Base-by-base conservation (phyloP, 108 stramenopile species). In the Skeletonema potamos region DNA sequence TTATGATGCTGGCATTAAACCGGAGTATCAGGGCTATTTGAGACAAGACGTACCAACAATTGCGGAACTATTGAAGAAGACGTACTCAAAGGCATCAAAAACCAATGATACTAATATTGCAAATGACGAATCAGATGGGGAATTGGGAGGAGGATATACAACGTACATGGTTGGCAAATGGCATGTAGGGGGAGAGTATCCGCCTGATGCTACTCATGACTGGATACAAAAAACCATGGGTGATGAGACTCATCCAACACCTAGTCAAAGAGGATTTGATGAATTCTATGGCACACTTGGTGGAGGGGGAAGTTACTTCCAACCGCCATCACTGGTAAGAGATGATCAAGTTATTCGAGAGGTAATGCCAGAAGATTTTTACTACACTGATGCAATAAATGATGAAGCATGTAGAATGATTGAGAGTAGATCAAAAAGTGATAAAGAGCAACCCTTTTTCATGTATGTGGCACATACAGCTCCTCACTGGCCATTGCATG, bases 401-500 rank as follows among this genome's bases (percentile, higher is more conserved):
- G 81, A 82, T 20, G 81, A 82, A 57, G 81, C 81, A 15, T 77
- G 81, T 54, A 26, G 44, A 55, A 68, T 82, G 39, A 82, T 78
- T 24, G 58, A 77, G 36, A 60, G 56, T 29, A 33, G 28, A 20
- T 57, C 48, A 17, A 54, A 55, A 44, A 43, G 54, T 30, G 32
- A 36, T 10, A 58, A 51, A 1, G 66, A 57, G 13, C 57, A 29
- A 32, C 81, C 81, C 11, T 82, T 82, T 76, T 82, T 82, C 41
- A n/a, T 82, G 41, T 82, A 82, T 62, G 81, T 82, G n/a, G 64
- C 81, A 26, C 81, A 82, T 33, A 29, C 30, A 27, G 81, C 81
- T 10, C 81, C 81, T 6, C 81, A 82, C 46, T 82, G 81, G 78
- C 81, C 81, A 28, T 36, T 82, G 33, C 81, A 82, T 68, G 81